phyloP scores from a whole-genome alignment of 116 monocot species.

The Trichopus zeylanicus region DNA sequence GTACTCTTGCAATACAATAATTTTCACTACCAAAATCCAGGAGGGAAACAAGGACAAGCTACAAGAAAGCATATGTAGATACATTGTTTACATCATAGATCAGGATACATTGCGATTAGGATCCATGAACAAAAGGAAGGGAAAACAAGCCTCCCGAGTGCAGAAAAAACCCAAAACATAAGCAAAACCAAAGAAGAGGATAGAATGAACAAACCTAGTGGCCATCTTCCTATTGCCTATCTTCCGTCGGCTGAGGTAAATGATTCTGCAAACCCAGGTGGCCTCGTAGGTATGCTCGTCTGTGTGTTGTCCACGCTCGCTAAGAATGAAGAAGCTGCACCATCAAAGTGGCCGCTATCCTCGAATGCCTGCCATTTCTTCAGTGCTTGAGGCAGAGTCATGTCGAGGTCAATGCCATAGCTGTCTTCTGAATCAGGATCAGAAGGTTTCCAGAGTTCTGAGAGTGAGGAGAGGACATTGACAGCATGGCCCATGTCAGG shows the following conservation, averaged over 20 bases:
- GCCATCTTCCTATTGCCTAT: constrained; percentile 4
- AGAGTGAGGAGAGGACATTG: constrained; percentile 48
- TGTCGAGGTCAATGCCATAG: constrained; percentile 55
- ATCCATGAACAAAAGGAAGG: no score
- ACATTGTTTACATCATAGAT: no score
- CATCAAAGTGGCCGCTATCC: constrained; percentile 20
- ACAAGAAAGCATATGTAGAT: no score
- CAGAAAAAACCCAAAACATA: not conserved
- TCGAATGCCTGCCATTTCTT: constrained; percentile 71
- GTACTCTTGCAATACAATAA: no score
- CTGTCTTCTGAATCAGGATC: constrained; percentile 46
- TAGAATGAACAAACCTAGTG: constrained; percentile 4
- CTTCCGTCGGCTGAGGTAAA: constrained; percentile 38
- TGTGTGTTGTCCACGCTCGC: constrained; percentile 31
- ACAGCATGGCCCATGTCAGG: constrained; percentile 73
- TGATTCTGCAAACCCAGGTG: constrained; percentile 32
- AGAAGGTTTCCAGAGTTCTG: constrained; percentile 56
- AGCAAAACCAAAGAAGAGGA: not conserved
- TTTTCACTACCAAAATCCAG: no score
- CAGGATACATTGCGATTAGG: no score
- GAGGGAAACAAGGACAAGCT: no score
- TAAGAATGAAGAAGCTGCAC: constrained; percentile 23
- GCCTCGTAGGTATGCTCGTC: constrained; percentile 37
- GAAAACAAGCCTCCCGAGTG: not conserved
- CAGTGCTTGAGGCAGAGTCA: constrained; percentile 65